These are phyloP conservation scores for Scytalidium lignicola DNA, from an alignment of 2,329 filamentous ascomycete species.

Conservation along the genomic window DNA sequence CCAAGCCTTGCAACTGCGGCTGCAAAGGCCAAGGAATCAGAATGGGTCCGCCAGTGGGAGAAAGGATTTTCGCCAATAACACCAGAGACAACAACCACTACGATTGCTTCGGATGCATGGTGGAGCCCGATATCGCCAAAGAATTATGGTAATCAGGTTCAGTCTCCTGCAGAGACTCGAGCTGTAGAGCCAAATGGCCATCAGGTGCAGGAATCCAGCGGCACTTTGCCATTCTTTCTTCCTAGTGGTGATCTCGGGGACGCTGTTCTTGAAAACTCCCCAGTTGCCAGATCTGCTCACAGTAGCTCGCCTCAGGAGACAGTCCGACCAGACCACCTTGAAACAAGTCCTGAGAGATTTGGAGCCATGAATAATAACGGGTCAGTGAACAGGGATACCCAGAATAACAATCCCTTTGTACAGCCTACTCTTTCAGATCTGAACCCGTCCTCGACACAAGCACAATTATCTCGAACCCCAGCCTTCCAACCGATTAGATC, in stretches of 20 bases:
- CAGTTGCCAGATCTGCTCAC: slow-evolving; percentile 7
- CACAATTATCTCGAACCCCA: slow-evolving; percentile 4
- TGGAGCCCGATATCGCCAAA: slow-evolving; percentile 24
- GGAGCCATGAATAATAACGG: no score
- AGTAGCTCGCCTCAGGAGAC: neutral
- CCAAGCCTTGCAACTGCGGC: slow-evolving; percentile 30
- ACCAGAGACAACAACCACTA: slow-evolving; percentile 20
- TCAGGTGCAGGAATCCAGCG: slow-evolving; percentile 19
- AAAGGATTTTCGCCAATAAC: slow-evolving; percentile 27
- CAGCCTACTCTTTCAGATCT: slow-evolving; percentile 12
- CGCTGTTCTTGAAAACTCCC: slow-evolving; percentile 10
- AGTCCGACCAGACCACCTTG: neutral
- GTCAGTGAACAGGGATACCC: slow-evolving; percentile 2
- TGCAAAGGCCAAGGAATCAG: slow-evolving; percentile 17
- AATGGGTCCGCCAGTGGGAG: slow-evolving; percentile 24
- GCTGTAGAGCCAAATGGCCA: slow-evolving; percentile 8
- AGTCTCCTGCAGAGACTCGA: neutral
- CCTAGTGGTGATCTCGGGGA: slow-evolving; percentile 9
- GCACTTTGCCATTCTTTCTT: slow-evolving; percentile 19
- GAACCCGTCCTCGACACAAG: slow-evolving; percentile 2
- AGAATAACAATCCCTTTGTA: slow-evolving; percentile 21
- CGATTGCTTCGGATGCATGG: slow-evolving; percentile 31
- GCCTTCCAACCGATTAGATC: slow-evolving; percentile 5
- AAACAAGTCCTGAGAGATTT: no score
- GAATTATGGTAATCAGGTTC: neutral